Evolutionary conservation across 768 basidiomycete species (phyloP).

Genomic region (Phylloporus sp.): DNA sequence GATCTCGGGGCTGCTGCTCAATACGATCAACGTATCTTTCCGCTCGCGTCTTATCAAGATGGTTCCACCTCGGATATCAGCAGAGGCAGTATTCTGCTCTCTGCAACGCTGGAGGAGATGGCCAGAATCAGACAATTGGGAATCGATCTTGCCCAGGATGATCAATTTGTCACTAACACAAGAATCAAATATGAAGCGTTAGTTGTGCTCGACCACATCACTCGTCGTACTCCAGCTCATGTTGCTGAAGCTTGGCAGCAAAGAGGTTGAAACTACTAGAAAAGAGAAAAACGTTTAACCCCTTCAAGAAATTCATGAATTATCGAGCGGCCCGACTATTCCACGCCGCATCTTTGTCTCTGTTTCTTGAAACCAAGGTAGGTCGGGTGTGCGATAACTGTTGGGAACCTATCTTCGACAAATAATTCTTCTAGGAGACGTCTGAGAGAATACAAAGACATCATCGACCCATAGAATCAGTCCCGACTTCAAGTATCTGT

Average conservation of each 20-base stretch:
- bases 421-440: neutral
- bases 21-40: neutral
- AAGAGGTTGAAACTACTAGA: neutral
- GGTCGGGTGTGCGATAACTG: no score
- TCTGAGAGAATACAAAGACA: conserved; percentile 8
- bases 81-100: neutral
- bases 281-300: neutral
- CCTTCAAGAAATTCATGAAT: neutral
- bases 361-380: neutral
- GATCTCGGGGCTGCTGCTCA: neutral
- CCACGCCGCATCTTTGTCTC: neutral
- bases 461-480: neutral
- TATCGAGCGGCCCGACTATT: conserved; percentile 4
- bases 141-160: neutral
- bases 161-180: neutral
- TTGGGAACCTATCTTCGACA: no score
- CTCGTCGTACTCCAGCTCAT: neutral
- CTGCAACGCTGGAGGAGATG: neutral
- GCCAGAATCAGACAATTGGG: neutral
- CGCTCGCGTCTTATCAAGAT: neutral
- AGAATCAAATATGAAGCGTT: neutral
- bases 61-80: neutral
- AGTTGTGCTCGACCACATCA: neutral
- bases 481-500: conserved; percentile 4
- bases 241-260: neutral